phyloP scores from a whole-genome alignment of 2,329 filamentous ascomycete species.

The Fusarium sp. region DNA sequence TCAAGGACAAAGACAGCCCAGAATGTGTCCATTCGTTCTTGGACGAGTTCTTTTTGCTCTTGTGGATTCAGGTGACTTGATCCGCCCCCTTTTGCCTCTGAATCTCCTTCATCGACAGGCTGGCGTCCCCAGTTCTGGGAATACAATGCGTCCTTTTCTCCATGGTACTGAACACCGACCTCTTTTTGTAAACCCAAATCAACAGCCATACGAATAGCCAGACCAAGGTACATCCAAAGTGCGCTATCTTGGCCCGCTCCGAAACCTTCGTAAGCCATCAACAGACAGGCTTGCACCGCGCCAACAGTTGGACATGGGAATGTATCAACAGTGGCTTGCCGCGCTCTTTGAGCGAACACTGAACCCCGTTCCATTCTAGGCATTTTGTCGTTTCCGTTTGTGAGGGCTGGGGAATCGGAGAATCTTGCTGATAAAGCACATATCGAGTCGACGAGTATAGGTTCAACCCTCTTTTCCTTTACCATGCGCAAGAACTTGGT shows the following conservation, averaged over 20 bases:
- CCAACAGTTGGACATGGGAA: constrained; percentile 86
- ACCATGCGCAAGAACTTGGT: constrained; percentile 80
- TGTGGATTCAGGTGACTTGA: constrained; percentile 57
- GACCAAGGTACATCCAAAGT: constrained; percentile 92
- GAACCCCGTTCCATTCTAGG: constrained; percentile 77
- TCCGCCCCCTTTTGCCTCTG: constrained; percentile 59
- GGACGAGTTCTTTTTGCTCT: constrained; percentile 76
- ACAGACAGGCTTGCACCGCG: constrained; percentile 83
- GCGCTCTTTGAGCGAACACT: constrained; percentile 83
- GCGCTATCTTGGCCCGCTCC: constrained; percentile 90
- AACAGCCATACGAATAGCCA: constrained; percentile 85
- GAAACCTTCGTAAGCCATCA: constrained; percentile 91
- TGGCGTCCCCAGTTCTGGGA: constrained; percentile 59
- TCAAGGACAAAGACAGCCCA: constrained; percentile 93
- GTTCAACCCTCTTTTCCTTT: constrained; percentile 82
- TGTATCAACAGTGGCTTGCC: constrained; percentile 83
- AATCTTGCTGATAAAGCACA: constrained; percentile 87
- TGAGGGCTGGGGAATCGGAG: constrained; percentile 68
- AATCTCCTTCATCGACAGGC: constrained; percentile 50
- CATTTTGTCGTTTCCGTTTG: constrained; percentile 61
- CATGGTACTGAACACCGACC: constrained; percentile 75
- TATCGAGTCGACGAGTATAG: constrained; percentile 87
- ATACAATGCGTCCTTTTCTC: constrained; percentile 65
- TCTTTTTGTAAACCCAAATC: constrained; percentile 85
- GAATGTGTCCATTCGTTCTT: constrained; percentile 87